Percentiles rank a stretch among this genome's conserved stretches.
Conservation (phyloP, 2,329 filamentous ascomycete genomes). For the Botrytis elliptica region DNA sequence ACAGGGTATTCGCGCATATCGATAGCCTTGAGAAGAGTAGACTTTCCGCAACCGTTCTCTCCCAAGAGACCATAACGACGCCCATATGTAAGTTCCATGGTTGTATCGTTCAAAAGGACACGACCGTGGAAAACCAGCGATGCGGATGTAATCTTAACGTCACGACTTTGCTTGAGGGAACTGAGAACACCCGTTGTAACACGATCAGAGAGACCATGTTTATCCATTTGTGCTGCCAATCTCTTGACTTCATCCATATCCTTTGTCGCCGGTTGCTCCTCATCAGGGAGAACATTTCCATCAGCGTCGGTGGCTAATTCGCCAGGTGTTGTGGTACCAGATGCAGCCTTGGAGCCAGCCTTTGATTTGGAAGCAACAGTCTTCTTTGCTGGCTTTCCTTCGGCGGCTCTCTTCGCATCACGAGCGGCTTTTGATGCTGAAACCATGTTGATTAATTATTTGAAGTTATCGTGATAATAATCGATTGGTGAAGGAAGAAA, state of each 20-base stretch:
- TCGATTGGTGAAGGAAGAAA: background rate
- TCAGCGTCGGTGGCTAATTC: slow-evolving; percentile 67
- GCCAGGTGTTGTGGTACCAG: slow-evolving; percentile 65
- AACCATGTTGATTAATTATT: slow-evolving; percentile 52
- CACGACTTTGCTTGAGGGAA: slow-evolving; percentile 79
- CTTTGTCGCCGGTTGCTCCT: slow-evolving; percentile 67
- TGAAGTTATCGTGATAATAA: slow-evolving; percentile 23
- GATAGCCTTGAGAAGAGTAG: slow-evolving; percentile 94
- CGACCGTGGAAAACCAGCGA: slow-evolving; percentile 97
- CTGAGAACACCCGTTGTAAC: slow-evolving; percentile 96
- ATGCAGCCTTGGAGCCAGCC: slow-evolving; percentile 64
- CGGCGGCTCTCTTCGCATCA: slow-evolving; percentile 67
- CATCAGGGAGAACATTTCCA: slow-evolving; percentile 51
- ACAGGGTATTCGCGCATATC: slow-evolving; percentile 91
- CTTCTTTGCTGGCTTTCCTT: slow-evolving; percentile 77
- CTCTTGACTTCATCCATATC: slow-evolving; percentile 82
- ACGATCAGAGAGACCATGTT: slow-evolving; percentile 92
- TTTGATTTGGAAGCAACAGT: slow-evolving; percentile 65
- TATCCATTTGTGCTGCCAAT: slow-evolving; percentile 89
- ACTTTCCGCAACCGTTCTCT: slow-evolving; percentile 98
- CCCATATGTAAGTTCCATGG: slow-evolving; percentile 87
- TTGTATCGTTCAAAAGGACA: slow-evolving; percentile 91
- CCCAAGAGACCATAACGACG: slow-evolving; percentile 92
- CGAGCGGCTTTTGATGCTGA: slow-evolving; percentile 71
- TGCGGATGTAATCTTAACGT: slow-evolving; percentile 94